Evolutionary conservation across 768 basidiomycete genomes (phyloP), one percentile per base, ranked within the genome.

Genomic region (Naganishia onofrii): DNA sequence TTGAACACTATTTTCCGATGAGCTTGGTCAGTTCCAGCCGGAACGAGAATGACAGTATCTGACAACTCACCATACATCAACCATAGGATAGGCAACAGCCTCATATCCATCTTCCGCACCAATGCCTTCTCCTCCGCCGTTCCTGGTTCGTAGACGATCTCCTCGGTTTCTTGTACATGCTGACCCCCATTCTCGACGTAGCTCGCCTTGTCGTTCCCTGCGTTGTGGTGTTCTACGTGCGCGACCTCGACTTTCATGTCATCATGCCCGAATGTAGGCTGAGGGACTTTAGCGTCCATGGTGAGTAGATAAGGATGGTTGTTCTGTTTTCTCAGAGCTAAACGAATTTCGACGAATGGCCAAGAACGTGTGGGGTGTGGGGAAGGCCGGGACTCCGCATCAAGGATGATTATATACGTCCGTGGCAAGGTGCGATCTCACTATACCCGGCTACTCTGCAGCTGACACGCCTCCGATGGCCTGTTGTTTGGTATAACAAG

Each of bases 61-160:
- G 32, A 6, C 2, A n/a, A 36, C 60, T 42, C 42, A 63, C 60
- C 36, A 38, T 68, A 73, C 77, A 80, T 79, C 32, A 75, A 57
- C 78, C 78, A 79, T 9, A 80, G 68, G 72, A 76, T 76, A 1
- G 78, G 78, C 36, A 78, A 31, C 7, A 77, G 51, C 21, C 74
- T 74, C 19, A 64, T 36, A 60, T 79, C 78, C 46, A 80, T 77
- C 76, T 80, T 80, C 23, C 78, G 53, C 6, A 79, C 70, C 46
- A 80, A 68, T 5, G 70, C 63, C 70, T 69, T 75, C 56, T 80
- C 79, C 65, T 78, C 79, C 1, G 42, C 66, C 6, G 77, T 76
- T 7, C 71, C 76, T 10, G 73, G 65, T 29, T 76, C 70, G 60
- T 78, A 80, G 21, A 31, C 56, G 46, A 72, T 46, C 17, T 52